phyloP scores from a whole-genome alignment of 768 basidiomycete genomes.

The Kwoniella dejecticola region DNA sequence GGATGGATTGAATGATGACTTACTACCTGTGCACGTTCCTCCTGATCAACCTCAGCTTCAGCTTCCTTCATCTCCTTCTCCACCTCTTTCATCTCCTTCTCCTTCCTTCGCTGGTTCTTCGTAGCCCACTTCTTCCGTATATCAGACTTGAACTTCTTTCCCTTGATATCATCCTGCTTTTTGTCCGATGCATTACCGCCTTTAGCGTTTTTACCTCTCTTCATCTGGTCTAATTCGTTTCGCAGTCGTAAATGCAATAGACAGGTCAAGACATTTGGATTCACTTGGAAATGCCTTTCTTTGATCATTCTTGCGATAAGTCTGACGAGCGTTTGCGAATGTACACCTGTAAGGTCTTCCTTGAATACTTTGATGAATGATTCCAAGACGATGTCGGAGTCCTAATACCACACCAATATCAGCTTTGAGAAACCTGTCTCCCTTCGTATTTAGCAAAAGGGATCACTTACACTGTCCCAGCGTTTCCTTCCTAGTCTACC shows the following conservation, averaged over 20 bases:
- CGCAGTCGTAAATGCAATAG: constrained; percentile 82
- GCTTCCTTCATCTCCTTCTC: constrained; percentile 66
- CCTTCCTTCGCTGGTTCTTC: constrained; percentile 83
- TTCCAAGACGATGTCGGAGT: constrained; percentile 79
- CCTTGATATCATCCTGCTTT: constrained; percentile 58
- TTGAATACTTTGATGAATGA: constrained; percentile 80
- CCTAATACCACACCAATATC: constrained; percentile 58
- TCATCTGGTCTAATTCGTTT: constrained; percentile 74
- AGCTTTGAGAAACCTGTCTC: too few relatives aligned
- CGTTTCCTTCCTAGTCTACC: constrained; percentile 77
- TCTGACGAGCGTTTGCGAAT: constrained; percentile 86
- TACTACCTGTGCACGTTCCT: constrained; percentile 71
- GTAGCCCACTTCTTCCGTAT: constrained; percentile 70
- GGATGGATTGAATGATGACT: constrained; percentile 53
- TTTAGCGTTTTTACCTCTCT: constrained; percentile 59
- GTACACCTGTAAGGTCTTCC: constrained; percentile 73
- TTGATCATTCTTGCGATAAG: constrained; percentile 94
- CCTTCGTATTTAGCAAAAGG: neutral
- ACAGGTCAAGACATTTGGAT: constrained; percentile 82
- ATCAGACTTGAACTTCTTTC: constrained; percentile 57
- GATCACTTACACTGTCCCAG: constrained; percentile 76
- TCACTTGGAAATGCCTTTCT: constrained; percentile 83
- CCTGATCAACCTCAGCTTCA: constrained; percentile 25
- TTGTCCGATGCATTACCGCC: constrained; percentile 42
- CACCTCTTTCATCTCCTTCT: constrained; percentile 87